Evolutionary conservation across 352 stramenopile genomes (phyloP), one percentile per base, ranked within the genome.

Genomic region (Globisporangium spinosum): DNA sequence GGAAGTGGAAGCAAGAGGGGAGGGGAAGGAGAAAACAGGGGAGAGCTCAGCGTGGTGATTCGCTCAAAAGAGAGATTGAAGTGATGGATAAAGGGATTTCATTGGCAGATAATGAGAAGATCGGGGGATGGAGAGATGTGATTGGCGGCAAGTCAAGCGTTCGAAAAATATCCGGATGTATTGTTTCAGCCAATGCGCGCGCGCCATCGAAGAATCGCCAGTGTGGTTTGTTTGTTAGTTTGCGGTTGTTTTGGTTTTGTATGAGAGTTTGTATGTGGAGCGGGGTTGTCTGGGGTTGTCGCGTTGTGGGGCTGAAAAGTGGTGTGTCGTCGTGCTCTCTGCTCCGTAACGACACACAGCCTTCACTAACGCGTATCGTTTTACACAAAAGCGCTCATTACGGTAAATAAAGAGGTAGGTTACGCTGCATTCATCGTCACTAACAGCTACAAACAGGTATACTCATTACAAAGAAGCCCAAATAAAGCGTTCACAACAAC

Each of bases 191-290:
- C 60, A 65, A 65, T 58, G 20, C 15, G 20, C 2, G 27, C 20
- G 20, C 60, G 60, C 43, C 43, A 65, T 65, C 27, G 40, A 56
- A 56, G 38, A 65, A 57, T 60, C 55, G 55, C 23, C 55, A 60
- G 55, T 45, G 23, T 22, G 15, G 17, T n/a, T 49, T 22, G 40
- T n/a, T 47, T 47, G 38, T 47, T 38, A 12, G 38, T 32, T 32
- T 32, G 29, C 29, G 29, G 4, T 45, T 15, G 38, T 20, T 45
- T 45, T 45, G 13, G 3, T 20, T 45, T 45, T 49, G 17, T 51
- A 51, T 51, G 43, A 20, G 17, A 12, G 7, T n/a, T 51, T 51
- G 43, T 51, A 51, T 60, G 29, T 10, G 53, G 51, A 60, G 29
- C 55, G 22, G 43, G 17, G 43, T 51, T 23, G 43, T 51, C 43